A percentile compares a stretch with the other conserved stretches of the same genome.
phyloP scores from a whole-genome alignment of 441 rosid species.

The Erodium texanum region DNA sequence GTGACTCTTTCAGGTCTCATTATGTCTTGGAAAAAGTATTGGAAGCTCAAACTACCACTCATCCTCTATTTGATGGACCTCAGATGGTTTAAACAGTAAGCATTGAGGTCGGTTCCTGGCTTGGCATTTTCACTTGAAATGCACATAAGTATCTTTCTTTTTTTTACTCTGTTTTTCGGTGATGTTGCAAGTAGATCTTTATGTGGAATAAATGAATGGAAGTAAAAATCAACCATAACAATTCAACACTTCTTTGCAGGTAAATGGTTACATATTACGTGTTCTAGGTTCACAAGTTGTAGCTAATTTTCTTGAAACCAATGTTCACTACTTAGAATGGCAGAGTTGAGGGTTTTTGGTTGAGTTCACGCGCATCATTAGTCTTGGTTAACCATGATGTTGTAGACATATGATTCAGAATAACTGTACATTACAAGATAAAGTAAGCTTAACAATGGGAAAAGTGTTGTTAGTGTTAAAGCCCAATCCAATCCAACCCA shows the following conservation, averaged over 20 bases:
- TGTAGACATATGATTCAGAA: too few species aligned
- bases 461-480: too few species aligned
- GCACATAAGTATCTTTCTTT: background rate
- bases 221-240: background rate
- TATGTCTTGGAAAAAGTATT: slow-evolving; percentile 54
- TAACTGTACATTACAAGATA: too few species aligned
- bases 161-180: background rate
- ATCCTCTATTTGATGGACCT: slow-evolving; percentile 18
- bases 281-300: background rate
- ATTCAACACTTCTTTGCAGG: background rate
- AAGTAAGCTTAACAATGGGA: too few species aligned
- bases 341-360: background rate
- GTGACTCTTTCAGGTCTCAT: slow-evolving; percentile 42
- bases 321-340: background rate
- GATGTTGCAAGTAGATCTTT: background rate
- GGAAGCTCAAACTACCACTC: slow-evolving; percentile 32
- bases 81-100: slow-evolving; percentile 29
- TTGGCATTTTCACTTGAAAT: background rate
- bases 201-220: background rate
- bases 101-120: slow-evolving; percentile 2
- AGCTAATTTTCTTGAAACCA: background rate
- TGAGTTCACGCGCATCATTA: background rate
- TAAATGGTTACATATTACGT: background rate
- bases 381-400: background rate
- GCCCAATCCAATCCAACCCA: too few species aligned